Evolutionary conservation across 2,329 filamentous ascomycete species (phyloP).

Genomic region (Neurospora sp.): DNA sequence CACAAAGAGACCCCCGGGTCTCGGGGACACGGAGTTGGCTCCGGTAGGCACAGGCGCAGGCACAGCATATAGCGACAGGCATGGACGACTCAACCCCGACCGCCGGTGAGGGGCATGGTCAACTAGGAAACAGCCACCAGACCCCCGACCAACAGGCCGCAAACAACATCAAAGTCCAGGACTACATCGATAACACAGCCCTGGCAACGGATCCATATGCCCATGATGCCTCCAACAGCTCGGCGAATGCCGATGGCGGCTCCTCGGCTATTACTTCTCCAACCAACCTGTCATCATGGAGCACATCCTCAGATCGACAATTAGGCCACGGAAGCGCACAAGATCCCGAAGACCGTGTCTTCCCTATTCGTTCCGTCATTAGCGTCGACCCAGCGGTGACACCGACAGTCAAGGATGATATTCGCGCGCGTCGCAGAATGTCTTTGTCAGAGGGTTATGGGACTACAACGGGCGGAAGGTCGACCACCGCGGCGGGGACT

Average conservation of each 20-base stretch:
- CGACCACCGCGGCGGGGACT: neutral
- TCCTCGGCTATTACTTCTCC: slow-evolving; percentile 10
- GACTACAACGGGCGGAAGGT: neutral
- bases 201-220: neutral
- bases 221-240: neutral
- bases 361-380: slow-evolving; percentile 72
- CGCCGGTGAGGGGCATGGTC: neutral
- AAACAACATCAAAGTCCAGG: neutral
- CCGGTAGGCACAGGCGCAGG: neutral
- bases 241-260: slow-evolving; percentile 1
- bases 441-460: slow-evolving; percentile 9
- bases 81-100: neutral
- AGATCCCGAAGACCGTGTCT: slow-evolving; percentile 52
- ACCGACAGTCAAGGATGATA: slow-evolving; percentile 25
- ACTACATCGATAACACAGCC: neutral
- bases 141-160: neutral
- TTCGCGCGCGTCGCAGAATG: slow-evolving; percentile 2
- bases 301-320: slow-evolving; percentile 32
- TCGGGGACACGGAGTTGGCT: neutral
- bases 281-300: slow-evolving; percentile 29
- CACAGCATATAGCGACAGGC: neutral
- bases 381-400: slow-evolving; percentile 49
- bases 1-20: neutral
- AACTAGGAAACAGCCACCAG: neutral
- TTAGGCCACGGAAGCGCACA: slow-evolving; percentile 22